Evolutionary conservation across 495 filamentous ascomycete species (phyloP), one percentile per base, ranked within the genome.

Genomic region (Xylaria telfairii): DNA sequence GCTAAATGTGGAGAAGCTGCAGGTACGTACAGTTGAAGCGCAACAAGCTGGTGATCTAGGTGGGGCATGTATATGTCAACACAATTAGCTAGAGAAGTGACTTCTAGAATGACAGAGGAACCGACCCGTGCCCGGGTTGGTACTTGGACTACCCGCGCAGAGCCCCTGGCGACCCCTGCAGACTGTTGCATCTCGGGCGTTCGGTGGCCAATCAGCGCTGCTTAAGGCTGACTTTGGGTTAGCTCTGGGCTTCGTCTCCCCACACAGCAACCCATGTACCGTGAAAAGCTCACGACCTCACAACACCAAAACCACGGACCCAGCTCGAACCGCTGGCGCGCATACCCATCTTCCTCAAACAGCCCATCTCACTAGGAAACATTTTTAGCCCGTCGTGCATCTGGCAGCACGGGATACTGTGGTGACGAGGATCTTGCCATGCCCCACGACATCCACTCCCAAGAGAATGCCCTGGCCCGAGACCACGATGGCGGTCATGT

Each of bases 361-460:
- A 28, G 65, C 54, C 63, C 65, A 68, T 49, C 61, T 70, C 66
- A 57, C 62, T 30, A 39, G 46, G 56, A 68, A 68, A 65, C 65
- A 73, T 71, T 77, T 54, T 66, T 65, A 37, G 24, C 76, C 76
- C 73, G 70, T 76, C 72, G 62, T 72, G 30, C 65, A 65, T 30
- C 65, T 54, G n/a, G 46, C 37, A 56, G 67, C 66, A 24, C 57
- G 19, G 57, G 21, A 32, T 47, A 63, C 42, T 68, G 65, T 59
- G n/a, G 49, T 65, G 70, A 21, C 21, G 28, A 8, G 19, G 28
- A 41, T 66, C n/a, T 66, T 13, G 68, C 42, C 21, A 51, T 71
- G 56, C 59, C 65, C 72, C 30, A 54, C 21, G 47, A 54, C 51
- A 44, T 21, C 68, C 59, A 63, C 60, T 65, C 68, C 59, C 26